phyloP scores from a whole-genome alignment of 495 filamentous ascomycete genomes.

The Oidiodendron maius region DNA sequence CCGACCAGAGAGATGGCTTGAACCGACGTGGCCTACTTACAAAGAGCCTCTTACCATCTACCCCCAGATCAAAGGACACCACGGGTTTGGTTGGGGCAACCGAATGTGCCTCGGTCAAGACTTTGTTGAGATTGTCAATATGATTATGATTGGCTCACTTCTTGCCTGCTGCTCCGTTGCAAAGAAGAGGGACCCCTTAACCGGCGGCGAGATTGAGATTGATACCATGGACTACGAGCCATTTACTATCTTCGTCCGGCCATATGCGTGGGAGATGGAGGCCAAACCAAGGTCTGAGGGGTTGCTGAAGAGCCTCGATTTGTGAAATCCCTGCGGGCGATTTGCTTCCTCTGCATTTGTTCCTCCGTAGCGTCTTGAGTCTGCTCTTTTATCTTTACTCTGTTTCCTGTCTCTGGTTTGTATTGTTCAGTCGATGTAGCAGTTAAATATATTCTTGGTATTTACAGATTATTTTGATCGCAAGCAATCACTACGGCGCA shows the following conservation, averaged over 20 bases:
- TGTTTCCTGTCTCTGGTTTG: no score
- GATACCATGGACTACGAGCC: neutral
- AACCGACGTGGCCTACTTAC: constrained; percentile 13
- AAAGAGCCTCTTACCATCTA: constrained; percentile 39
- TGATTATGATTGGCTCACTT: neutral
- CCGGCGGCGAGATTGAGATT: neutral
- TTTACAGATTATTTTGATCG: no score
- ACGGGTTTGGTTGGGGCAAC: constrained; percentile 12
- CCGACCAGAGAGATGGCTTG: constrained; percentile 45
- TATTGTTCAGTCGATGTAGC: no score
- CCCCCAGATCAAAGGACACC: constrained; percentile 26
- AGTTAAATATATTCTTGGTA: no score
- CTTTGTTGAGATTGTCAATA: neutral
- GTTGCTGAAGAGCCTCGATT: neutral
- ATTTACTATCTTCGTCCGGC: neutral
- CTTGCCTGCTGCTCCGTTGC: neutral
- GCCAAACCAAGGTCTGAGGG: neutral
- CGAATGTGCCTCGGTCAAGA: constrained; percentile 8
- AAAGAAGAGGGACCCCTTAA: neutral
- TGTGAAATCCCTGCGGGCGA: no score
- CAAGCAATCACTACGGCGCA: no score
- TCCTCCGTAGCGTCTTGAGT: no score
- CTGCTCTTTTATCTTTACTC: no score
- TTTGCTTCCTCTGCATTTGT: no score
- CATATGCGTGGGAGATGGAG: neutral